These are phyloP conservation scores for Penicillium sp. DNA, from an alignment of 2,329 filamentous ascomycete genomes.

Conservation along the genomic window DNA sequence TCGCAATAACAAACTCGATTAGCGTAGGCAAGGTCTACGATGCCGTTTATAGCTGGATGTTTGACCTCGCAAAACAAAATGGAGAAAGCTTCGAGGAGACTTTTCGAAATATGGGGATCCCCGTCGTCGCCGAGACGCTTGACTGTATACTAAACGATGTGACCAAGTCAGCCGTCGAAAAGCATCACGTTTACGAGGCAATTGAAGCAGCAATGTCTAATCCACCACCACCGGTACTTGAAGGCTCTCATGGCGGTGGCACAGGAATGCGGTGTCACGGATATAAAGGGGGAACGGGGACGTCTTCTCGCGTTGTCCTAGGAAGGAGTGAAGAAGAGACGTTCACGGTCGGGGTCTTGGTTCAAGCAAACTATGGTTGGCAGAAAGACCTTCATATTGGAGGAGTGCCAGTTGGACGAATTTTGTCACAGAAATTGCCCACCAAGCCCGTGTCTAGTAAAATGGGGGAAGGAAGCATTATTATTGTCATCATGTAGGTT, in stretches of 20 bases:
- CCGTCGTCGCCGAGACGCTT: conserved; percentile 3
- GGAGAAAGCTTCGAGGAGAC: neutral
- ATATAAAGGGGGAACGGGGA: conserved; percentile 9
- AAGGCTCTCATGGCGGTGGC: conserved; percentile 7
- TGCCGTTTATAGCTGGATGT: conserved; percentile 4
- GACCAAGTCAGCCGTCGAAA: neutral
- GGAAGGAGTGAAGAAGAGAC: neutral
- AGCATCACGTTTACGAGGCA: conserved; percentile 2
- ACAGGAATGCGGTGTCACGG: conserved; percentile 9
- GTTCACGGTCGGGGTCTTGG: conserved; percentile 1
- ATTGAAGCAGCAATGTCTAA: conserved; percentile 5
- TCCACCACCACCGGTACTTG: neutral
- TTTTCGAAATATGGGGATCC: conserved; percentile 5
- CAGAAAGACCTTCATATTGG: neutral
- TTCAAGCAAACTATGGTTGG: neutral
- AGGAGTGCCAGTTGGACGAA: neutral
- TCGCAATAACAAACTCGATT: conserved; percentile 3
- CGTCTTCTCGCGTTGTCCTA: conserved; percentile 1
- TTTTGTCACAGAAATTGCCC: neutral
- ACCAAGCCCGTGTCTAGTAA: neutral
- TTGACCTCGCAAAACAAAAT: neutral
- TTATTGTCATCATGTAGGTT: conserved; percentile 3
- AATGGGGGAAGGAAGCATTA: neutral
- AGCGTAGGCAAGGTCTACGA: conserved; percentile 9
- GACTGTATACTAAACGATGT: conserved; percentile 5